Evolutionary conservation across 257 asterid species (phyloP), one percentile per base, ranked within the genome.

Genomic region (Mentha longifolia): DNA sequence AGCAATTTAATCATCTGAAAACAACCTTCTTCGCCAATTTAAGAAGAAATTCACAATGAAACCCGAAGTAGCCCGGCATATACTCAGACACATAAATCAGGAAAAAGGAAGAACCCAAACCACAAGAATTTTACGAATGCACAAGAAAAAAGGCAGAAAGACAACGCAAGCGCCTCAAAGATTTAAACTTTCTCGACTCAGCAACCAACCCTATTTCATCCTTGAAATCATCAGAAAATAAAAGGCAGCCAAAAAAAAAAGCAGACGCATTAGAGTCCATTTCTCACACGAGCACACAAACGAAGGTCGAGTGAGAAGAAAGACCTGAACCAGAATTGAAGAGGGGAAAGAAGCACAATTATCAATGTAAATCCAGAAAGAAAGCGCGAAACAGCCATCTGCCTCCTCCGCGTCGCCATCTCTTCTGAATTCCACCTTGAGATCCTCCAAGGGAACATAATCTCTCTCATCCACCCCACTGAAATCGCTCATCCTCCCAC

Each of bases 361-460:
- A 46, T 77, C 78, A 73, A 86, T 88, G 87, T 84, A 90, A 78
- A 92, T 80, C 98, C 97, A 92, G 79, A 92, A 90, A 80, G 89
- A 88, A 16, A 90, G 61, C 68, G 84, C 70, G 49, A 88, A 81
- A 66, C 77, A 30, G 70, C 86, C 86, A 68, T 87, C 79, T 56
- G 17, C 78, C 65, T 58, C 85, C 56, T 77, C 84, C 42, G 51
- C 78, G 59, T 69, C 85, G 51, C 42, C 72, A 56, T 66, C 78
- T 77, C 78, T 72, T 16, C 71, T 49, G 31, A 90, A 70, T 84
- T 84, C 92, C 68, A 92, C 85, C 65, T 75, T 78, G 64, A 90
- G 79, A 82, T 92, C 81, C 62, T 80, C 84, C 88, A 90, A 73
- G 78, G 61, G 60, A 35, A 72, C 77, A 59, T 85, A 90, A 76